Evolutionary conservation across 2,329 filamentous ascomycete genomes (phyloP).

Genomic region (Colletotrichum salicis): DNA sequence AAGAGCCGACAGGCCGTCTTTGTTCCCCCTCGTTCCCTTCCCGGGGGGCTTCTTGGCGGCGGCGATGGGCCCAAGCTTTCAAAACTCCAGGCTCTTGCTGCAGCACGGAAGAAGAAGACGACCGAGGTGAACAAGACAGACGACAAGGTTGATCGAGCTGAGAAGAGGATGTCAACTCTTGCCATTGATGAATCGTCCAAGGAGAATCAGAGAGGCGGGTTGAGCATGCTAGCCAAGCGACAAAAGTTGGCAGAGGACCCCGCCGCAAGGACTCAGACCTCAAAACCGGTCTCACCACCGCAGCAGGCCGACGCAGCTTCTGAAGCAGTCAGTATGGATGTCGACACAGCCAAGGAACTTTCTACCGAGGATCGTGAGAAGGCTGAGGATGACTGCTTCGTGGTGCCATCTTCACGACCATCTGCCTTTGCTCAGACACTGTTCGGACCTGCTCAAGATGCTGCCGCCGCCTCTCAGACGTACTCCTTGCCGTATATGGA

Average conservation of each 20-base stretch:
- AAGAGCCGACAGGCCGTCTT: conserved; percentile 72
- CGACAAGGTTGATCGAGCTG: conserved; percentile 42
- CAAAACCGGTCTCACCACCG: background rate
- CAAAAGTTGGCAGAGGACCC: conserved; percentile 39
- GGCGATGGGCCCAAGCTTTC: conserved; percentile 77
- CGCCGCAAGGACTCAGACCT: conserved; percentile 1
- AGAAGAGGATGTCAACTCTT: conserved; percentile 43
- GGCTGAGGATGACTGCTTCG: conserved; percentile 20
- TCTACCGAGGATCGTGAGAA: background rate
- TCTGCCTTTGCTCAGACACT: conserved; percentile 68
- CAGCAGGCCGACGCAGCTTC: background rate
- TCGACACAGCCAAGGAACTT: background rate
- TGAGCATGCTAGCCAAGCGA: conserved; percentile 37
- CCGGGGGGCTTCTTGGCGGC: conserved; percentile 82
- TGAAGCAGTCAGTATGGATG: conserved; percentile 23
- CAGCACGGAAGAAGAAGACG: conserved; percentile 85
- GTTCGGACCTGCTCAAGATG: conserved; percentile 52
- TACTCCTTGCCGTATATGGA: conserved; percentile 62
- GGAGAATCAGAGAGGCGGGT: conserved; percentile 34
- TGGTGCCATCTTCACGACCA: conserved; percentile 47
- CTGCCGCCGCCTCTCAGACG: conserved; percentile 41
- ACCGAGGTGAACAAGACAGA: conserved; percentile 63
- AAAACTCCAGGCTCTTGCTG: conserved; percentile 90
- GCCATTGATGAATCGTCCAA: conserved; percentile 37
- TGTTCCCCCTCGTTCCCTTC: conserved; percentile 61